Evolutionary conservation across 2,329 filamentous ascomycete genomes (phyloP).

Genomic region (Pseudohalonectria lignicola): DNA sequence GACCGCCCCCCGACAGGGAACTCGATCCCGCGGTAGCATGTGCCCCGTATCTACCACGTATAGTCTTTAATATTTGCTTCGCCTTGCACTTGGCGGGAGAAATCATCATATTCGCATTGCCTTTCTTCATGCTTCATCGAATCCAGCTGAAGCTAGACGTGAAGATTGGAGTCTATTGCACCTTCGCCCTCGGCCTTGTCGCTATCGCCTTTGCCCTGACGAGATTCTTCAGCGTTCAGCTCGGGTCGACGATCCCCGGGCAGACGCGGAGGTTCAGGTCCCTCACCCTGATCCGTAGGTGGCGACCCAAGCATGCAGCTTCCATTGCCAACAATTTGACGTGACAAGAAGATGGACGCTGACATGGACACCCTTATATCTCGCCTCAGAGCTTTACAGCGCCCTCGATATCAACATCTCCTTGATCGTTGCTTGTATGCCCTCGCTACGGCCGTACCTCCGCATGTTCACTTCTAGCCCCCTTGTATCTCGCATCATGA

Average conservation of each 20-base stretch:
- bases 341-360: background rate
- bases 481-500: too few relatives aligned
- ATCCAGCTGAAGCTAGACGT: background rate
- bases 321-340: background rate
- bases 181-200: background rate
- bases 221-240: background rate
- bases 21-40: too few relatives aligned
- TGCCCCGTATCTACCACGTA: too few relatives aligned
- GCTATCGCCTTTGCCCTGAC: background rate
- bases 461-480: slow-evolving; percentile 11
- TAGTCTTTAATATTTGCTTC: background rate
- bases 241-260: background rate
- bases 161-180: background rate
- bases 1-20: too few relatives aligned
- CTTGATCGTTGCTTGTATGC: slow-evolving; percentile 4
- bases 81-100: background rate
- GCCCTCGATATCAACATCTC: background rate
- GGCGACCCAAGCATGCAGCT: background rate
- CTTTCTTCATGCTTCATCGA: background rate
- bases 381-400: background rate
- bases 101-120: background rate
- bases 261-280: background rate
- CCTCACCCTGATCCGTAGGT: background rate
- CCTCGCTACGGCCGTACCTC: slow-evolving; percentile 14
- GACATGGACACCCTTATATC: too few relatives aligned